phyloP scores from a whole-genome alignment of 2,329 filamentous ascomycete species.

The Madurella fahalii region DNA sequence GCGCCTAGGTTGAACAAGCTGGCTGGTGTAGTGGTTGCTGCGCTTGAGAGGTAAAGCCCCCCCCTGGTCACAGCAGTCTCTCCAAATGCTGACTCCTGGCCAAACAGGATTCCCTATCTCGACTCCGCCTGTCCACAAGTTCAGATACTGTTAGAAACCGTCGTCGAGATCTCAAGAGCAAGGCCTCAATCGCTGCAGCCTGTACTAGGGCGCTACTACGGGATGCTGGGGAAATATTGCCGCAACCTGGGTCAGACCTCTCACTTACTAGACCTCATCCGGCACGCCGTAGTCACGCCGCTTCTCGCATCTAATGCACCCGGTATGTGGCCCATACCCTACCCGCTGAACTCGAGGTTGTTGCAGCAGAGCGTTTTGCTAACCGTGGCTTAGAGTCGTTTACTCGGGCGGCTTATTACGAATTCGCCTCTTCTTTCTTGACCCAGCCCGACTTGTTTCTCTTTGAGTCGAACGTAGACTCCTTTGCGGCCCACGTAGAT shows the following conservation, averaged over 20 bases:
- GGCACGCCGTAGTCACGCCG: conserved; percentile 30
- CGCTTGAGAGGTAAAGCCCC: conserved; percentile 30
- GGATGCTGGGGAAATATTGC: conserved; percentile 36
- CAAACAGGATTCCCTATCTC: conserved; percentile 8
- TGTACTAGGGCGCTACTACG: conserved; percentile 37
- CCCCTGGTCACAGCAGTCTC: background rate
- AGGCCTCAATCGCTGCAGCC: conserved; percentile 29
- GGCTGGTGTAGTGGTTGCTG: conserved; percentile 33
- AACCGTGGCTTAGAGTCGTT: conserved; percentile 16
- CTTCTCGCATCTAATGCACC: conserved; percentile 21
- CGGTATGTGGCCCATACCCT: conserved; percentile 12
- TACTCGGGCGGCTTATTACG: conserved; percentile 30
- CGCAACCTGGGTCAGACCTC: conserved; percentile 23
- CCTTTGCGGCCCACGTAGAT: conserved; percentile 37
- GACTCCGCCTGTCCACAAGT: conserved; percentile 22
- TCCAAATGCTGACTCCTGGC: background rate
- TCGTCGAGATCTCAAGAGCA: conserved; percentile 31
- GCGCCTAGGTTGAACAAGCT: conserved; percentile 34
- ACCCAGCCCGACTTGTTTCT: conserved; percentile 34
- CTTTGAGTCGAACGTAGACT: conserved; percentile 38
- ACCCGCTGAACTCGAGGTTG: background rate
- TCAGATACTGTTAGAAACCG: conserved; percentile 34
- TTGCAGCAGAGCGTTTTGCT: conserved; percentile 7
- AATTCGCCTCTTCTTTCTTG: conserved; percentile 39
- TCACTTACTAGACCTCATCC: conserved; percentile 25